Percentiles rank a stretch among this genome's conserved stretches.
Conservation (phyloP, 2,329 filamentous ascomycete species). For the Aotearoamyces nothofagi region DNA sequence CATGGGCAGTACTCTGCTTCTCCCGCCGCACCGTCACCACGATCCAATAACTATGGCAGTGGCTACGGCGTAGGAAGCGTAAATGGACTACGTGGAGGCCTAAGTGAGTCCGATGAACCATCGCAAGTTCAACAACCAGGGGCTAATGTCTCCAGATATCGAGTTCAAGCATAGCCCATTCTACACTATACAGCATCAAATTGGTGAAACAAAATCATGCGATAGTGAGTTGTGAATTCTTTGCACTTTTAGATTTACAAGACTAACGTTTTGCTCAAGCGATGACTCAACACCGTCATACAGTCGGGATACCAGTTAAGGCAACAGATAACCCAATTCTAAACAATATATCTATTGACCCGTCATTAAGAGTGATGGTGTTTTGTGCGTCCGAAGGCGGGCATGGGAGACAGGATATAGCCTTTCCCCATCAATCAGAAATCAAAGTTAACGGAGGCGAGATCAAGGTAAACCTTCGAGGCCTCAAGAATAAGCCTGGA, state of each 20-base stretch:
- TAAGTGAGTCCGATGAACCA: neutral
- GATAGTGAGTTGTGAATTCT: slow-evolving; percentile 43
- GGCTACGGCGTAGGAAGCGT: neutral
- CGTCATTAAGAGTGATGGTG: slow-evolving; percentile 52
- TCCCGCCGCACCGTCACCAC: slow-evolving; percentile 3
- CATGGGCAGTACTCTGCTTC: slow-evolving; percentile 8
- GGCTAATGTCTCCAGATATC: slow-evolving; percentile 18
- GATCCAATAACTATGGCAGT: neutral
- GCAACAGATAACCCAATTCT: slow-evolving; percentile 28
- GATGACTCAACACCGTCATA: slow-evolving; percentile 23
- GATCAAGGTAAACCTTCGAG: slow-evolving; percentile 83
- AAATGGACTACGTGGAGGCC: neutral
- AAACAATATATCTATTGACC: slow-evolving; percentile 10
- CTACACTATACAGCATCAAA: slow-evolving; percentile 51
- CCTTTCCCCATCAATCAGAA: slow-evolving; percentile 87
- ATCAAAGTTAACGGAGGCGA: slow-evolving; percentile 81
- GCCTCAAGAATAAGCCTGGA: slow-evolving; percentile 89
- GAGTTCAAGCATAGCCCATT: slow-evolving; percentile 72
- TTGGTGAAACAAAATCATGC: slow-evolving; percentile 52
- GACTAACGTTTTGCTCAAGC: slow-evolving; percentile 12
- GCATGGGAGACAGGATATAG: slow-evolving; percentile 54
- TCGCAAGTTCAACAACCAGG: no score
- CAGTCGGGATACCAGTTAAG: slow-evolving; percentile 40
- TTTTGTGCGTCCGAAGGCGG: slow-evolving; percentile 59
- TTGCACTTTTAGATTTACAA: neutral